Evolutionary conservation across 2,329 filamentous ascomycete species (phyloP).

Genomic region (Alternaria incomplexa): DNA sequence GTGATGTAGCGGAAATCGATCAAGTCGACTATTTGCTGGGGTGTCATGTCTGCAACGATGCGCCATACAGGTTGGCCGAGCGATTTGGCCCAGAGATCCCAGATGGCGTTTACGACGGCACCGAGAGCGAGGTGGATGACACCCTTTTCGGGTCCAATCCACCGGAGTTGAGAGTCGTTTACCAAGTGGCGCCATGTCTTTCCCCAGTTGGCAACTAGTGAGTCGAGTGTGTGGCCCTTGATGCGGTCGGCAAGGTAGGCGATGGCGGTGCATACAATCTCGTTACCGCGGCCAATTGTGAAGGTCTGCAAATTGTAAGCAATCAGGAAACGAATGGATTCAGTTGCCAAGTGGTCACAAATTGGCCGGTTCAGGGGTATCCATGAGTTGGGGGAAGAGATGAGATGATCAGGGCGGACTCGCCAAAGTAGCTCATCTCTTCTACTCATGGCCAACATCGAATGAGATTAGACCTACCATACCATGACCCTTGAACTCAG

Average conservation of each 20-base stretch:
- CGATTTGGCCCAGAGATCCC: slow-evolving; percentile 93
- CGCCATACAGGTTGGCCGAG: slow-evolving; percentile 89
- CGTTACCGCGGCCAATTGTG: slow-evolving; percentile 88
- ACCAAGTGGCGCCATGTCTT: slow-evolving; percentile 92
- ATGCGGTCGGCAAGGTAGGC: slow-evolving; percentile 77
- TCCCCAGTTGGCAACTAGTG: slow-evolving; percentile 81
- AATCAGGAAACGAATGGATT: background rate
- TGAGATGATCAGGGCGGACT: background rate
- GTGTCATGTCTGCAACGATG: slow-evolving; percentile 87
- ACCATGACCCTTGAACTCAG: slow-evolving; percentile 73
- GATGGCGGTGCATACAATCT: slow-evolving; percentile 88
- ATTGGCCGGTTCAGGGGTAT: background rate
- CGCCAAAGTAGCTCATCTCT: background rate
- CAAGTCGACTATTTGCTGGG: slow-evolving; percentile 83
- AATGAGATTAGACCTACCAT: slow-evolving; percentile 68
- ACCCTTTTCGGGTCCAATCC: slow-evolving; percentile 94
- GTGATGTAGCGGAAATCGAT: slow-evolving; percentile 97
- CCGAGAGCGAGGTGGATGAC: slow-evolving; percentile 92
- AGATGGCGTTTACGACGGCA: slow-evolving; percentile 87
- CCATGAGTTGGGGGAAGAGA: background rate
- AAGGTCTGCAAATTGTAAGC: slow-evolving; percentile 60
- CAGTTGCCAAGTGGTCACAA: background rate
- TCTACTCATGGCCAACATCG: background rate
- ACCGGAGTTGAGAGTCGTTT: slow-evolving; percentile 85
- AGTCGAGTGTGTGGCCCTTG: slow-evolving; percentile 75